These are phyloP conservation scores for Heliophila coronopifolia DNA, from an alignment of 441 rosid genomes.

Conservation along the genomic window DNA sequence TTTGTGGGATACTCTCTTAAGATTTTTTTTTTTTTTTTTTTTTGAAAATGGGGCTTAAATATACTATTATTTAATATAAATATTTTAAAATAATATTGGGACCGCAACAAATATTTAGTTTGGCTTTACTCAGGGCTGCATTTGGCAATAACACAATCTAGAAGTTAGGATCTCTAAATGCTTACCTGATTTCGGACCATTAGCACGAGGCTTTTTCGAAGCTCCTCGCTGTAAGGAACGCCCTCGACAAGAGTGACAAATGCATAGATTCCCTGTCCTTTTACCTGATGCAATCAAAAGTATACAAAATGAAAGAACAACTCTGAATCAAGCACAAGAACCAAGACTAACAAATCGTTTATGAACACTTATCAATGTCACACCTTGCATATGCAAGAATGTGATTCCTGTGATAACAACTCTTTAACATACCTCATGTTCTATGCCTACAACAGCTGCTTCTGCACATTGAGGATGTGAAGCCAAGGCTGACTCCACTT, in stretches of 20 bases:
- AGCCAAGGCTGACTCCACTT: slow-evolving; percentile 96
- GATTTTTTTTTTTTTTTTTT: too few species aligned
- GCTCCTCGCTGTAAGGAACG: slow-evolving; percentile 71
- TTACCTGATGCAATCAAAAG: slow-evolving; percentile 50
- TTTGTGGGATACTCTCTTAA: too few species aligned
- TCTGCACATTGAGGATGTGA: slow-evolving; percentile 91
- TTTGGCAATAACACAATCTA: too few species aligned
- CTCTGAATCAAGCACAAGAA: neutral
- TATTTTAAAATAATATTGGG: too few species aligned
- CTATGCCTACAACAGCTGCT: slow-evolving; percentile 93
- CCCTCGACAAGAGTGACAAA: slow-evolving; percentile 86
- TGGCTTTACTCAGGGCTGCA: too few species aligned
- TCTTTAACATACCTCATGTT: slow-evolving; percentile 99
- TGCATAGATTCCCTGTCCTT: slow-evolving; percentile 93
- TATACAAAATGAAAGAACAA: too few species aligned
- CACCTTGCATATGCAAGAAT: too few species aligned
- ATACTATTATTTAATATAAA: too few species aligned
- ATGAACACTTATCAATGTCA: slow-evolving; percentile 1
- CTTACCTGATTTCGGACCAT: slow-evolving; percentile 67
- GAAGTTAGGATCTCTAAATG: too few species aligned
- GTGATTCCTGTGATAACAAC: too few species aligned
- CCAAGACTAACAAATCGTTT: slow-evolving; percentile 7
- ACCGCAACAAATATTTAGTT: too few species aligned
- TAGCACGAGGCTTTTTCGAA: slow-evolving; percentile 58
- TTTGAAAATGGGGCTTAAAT: too few species aligned